Base-by-base conservation (phyloP, 139 green algal genomes). In the Helicosporidium sp. region DNA sequence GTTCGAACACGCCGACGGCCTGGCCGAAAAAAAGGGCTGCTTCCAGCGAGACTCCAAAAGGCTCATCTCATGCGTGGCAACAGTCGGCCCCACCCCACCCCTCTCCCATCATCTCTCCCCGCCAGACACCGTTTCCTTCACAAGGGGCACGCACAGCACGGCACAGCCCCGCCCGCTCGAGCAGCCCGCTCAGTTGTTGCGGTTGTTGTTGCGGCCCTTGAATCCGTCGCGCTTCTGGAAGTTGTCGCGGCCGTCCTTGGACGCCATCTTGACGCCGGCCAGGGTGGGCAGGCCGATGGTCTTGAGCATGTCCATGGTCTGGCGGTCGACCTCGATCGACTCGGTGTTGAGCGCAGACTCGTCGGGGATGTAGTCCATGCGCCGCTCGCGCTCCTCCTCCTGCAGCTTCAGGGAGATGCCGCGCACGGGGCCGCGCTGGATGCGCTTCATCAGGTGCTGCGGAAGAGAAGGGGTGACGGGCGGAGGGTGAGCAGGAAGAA, bases 401-500 rank as follows among this genome's bases (percentile, higher is more conserved):
- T 93, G 86, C 57, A 99, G 83, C 77, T 99, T 99, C 37, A 99
- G 76, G n/a, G 89, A 97, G 68, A 99, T 99, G 60, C 90, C 90
- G 48, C 90, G 78, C 43, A 99, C 90, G 16, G 90, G 90, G 8
- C 90, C 90, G 29, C 85, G 74, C 75, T 97, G 85, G 61, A 99
- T 99, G 61, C 90, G 82, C 85, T 98, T 97, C 90, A 99, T 99
- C 68, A 99, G 60, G 68, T 99, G 90, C 81, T 91, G 75, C 70
- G 62, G 10, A 28, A 56, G 16, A n/a, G n/a, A n/a, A n/a, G n/a
- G n/a, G n/a, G n/a, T n/a, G n/a, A n/a, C n/a, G n/a, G n/a, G n/a
- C n/a, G n/a, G n/a, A n/a, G n/a, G n/a, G n/a, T n/a, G n/a, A n/a
- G n/a, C n/a, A n/a, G n/a, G n/a, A n/a, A n/a, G n/a, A n/a, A n/a